phyloP scores from a whole-genome alignment of 2,329 filamentous ascomycete genomes.

The Scedosporium minutisporum region DNA sequence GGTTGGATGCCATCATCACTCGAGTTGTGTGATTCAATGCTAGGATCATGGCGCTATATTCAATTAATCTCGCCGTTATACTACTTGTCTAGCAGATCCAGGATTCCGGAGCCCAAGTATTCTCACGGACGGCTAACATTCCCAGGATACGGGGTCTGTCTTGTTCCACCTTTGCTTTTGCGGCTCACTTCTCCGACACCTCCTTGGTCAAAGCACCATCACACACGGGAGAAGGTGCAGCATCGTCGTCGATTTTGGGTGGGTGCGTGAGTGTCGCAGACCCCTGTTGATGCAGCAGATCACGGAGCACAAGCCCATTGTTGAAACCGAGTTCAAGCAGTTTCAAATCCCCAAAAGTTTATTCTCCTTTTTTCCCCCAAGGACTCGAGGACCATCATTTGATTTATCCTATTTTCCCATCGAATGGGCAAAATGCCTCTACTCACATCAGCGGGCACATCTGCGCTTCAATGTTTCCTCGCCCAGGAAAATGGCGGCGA shows the following conservation, averaged over 20 bases:
- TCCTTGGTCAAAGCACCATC: not conserved
- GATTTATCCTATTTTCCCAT: slow-evolving; percentile 4
- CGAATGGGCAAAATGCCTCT: slow-evolving; percentile 2
- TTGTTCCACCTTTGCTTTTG: not conserved
- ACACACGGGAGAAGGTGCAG: not conserved
- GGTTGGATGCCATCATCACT: not conserved
- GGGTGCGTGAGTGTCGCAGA: slow-evolving; percentile 1
- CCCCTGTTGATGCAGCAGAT: slow-evolving; percentile 1
- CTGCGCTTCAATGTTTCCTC: slow-evolving; percentile 4
- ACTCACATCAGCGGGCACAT: slow-evolving; percentile 4
- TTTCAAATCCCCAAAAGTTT: not conserved
- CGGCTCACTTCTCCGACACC: not conserved
- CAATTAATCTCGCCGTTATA: no score
- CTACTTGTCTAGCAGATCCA: not conserved
- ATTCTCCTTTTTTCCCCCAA: not conserved
- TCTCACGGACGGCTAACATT: no score
- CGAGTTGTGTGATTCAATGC: not conserved
- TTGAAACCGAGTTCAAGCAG: slow-evolving; percentile 3
- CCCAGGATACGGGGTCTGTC: no score
- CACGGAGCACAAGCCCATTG: slow-evolving; percentile 1
- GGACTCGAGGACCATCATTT: not conserved
- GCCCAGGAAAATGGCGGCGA: not conserved
- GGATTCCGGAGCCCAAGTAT: not conserved
- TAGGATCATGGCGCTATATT: not conserved
- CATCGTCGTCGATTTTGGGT: not conserved